Evolutionary conservation across 1,139 yeast genomes (phyloP).

Genomic region (Lodderomyces beijingensis): DNA sequence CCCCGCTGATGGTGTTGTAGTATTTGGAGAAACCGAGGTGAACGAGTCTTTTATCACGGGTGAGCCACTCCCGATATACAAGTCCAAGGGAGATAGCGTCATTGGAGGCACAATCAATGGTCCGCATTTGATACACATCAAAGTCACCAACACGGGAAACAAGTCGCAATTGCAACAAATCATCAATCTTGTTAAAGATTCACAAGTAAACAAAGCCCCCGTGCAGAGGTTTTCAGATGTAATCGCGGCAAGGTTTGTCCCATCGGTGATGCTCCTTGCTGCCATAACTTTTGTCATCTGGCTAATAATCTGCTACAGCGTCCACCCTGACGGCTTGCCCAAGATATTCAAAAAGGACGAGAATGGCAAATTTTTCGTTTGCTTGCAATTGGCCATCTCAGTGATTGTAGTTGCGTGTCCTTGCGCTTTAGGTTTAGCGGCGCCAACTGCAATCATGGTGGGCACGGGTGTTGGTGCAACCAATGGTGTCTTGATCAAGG

Average conservation of each 20-base stretch:
- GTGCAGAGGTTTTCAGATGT: constrained; percentile 86
- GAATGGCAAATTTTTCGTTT: constrained; percentile 60
- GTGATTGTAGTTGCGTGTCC: constrained; percentile 98
- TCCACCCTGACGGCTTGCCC: constrained; percentile 42
- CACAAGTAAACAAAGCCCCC: constrained; percentile 86
- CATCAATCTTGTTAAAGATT: constrained; percentile 79
- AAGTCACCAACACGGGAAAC: constrained; percentile 68
- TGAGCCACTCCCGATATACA: constrained; percentile 73
- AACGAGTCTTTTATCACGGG: constrained; percentile 92
- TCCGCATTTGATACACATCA: constrained; percentile 63
- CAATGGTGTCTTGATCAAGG: constrained; percentile 86
- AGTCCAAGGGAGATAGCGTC: constrained; percentile 55
- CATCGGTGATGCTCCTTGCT: constrained; percentile 61
- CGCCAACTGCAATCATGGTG: constrained; percentile 98
- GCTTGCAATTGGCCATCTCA: constrained; percentile 81
- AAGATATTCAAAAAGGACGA: constrained; percentile 47
- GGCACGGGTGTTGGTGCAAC: constrained; percentile 96
- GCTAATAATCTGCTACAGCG: constrained; percentile 39
- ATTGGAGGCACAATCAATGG: constrained; percentile 94
- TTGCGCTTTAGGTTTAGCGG: constrained; percentile 93
- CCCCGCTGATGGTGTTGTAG: constrained; percentile 86
- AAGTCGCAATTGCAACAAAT: constrained; percentile 86
- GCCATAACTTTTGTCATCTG: constrained; percentile 66
- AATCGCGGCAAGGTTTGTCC: constrained; percentile 84
- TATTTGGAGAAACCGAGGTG: constrained; percentile 74